Base-by-base conservation (phyloP, 805 yeast species). In the Clavispora carvajalis region DNA sequence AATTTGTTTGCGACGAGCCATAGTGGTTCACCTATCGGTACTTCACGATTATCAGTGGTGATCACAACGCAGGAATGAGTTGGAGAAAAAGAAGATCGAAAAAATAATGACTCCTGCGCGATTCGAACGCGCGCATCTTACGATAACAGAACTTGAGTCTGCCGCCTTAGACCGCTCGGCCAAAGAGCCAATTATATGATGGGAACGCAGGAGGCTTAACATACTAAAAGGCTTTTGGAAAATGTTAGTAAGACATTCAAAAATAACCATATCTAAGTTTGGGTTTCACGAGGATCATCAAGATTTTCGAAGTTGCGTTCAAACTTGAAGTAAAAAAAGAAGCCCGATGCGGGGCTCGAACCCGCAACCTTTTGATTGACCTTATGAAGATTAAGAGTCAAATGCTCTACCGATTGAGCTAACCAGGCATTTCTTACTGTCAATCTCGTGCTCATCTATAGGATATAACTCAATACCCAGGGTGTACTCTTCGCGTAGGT, bases 341-440 rank as follows among this genome's bases (percentile, higher is more conserved):
- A 48, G 52, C 52, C 52, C 52, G 52, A 48, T 48, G 52, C 52
- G 52, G 52, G 51, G 52, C 48, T 48, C 52, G 52, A 48, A 48
- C 52, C 52, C 52, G 52, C 52, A 48, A 48, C 52, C 52, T 48
- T 48, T 48, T 48, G 52, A 48, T 48, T 48, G 52, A 48, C 52
- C 52, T 48, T 48, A 48, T 44, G 34, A 13, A 17, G 42, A 5
- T 46, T 48, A 48, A 48, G 52, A 48, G 52, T 48, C 52, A 48
- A 48, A 48, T 48, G 52, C 52, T 48, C 52, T 48, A 48, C 52
- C 52, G 52, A 48, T 48, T 48, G 52, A 48, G 52, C 52, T 48
- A 48, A 48, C 52, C 34, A 25, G 25, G 39, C 31, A 36, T 15
- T 25, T 25, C 17, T 25, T 11, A n/a, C 5, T 15, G 19, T 8